Evolutionary conservation across 306 rosid genomes (phyloP), one percentile per base, ranked within the genome.

Genomic region (Nissolia schottii): DNA sequence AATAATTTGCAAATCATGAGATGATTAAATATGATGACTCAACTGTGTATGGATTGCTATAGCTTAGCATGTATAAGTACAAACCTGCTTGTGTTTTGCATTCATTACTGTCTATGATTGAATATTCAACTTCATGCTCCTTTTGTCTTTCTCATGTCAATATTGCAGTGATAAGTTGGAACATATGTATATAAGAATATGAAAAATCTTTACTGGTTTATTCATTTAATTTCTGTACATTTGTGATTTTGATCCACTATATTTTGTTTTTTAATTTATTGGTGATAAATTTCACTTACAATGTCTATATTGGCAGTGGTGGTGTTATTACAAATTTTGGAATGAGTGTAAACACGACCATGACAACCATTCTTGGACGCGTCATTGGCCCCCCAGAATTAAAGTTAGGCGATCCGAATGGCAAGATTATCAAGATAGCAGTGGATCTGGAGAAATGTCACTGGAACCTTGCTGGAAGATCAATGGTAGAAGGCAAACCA

Each of bases 381-480:
- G 84, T 91, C 38, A 84, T 91, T 73, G 83, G 66, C 16, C 96
- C 97, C 12, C 97, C 97, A 23, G 84, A 45, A 56, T 68, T 91
- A 83, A 88, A 80, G 74, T 31, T 88, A 31, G 87, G 91, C n/a
- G 77, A 76, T 79, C 62, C 72, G 8, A 74, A 67, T 68, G 97
- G 95, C 51, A 78, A 57, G 80, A 34, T 23, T 38, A 59, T 55
- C 20, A 85, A 64, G 22, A 22, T 85, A 51, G 45, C 56, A 27
- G 80, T 87, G 64, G 97, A 91, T 65, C 63, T 24, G 24, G 86
- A 83, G 71, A 91, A 85, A 79, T 81, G 90, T 43, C 87, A 88
- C 1, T 91, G 92, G 97, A 91, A 91, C 54, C 84, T 91, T 2
- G 67, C 81, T 51, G 95, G 84, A 29, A 87, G 51, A 69, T 84